These are phyloP conservation scores for Funneliformis geosporum DNA, from an alignment of 192 early-diverging fungal genomes.

Conservation along the genomic window DNA sequence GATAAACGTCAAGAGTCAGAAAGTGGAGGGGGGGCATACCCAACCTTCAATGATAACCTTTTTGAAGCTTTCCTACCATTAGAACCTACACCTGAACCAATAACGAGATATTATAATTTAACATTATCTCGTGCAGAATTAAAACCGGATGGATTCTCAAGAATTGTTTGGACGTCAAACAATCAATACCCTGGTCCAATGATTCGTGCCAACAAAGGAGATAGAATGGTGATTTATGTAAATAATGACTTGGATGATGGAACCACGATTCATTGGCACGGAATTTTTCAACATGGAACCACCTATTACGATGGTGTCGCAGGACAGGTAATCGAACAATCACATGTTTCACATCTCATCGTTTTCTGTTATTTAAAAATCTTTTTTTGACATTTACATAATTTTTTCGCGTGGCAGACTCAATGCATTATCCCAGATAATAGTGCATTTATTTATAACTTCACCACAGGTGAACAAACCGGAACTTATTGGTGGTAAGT, in stretches of 20 bases:
- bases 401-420: slow-evolving; percentile 40
- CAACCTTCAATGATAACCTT: not conserved
- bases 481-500: not conserved
- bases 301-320: slow-evolving; percentile 71
- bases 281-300: slow-evolving; percentile 75
- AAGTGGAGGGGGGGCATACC: not conserved
- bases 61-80: not conserved
- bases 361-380: no score
- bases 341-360: no score
- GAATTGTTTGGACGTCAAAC: not conserved
- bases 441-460: not conserved
- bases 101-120: not conserved
- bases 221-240: not conserved
- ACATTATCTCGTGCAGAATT: not conserved
- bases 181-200: not conserved
- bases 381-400: no score
- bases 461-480: not conserved
- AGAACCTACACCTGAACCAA: not conserved
- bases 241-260: not conserved
- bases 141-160: not conserved
- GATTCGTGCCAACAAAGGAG: not conserved
- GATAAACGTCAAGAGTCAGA: not conserved
- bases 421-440: slow-evolving; percentile 53
- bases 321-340: slow-evolving; percentile 35
- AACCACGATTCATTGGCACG: slow-evolving; percentile 61